phyloP scores from a whole-genome alignment of 2,329 filamentous ascomycete genomes.

The Davidsoniella neocaledoniae region DNA sequence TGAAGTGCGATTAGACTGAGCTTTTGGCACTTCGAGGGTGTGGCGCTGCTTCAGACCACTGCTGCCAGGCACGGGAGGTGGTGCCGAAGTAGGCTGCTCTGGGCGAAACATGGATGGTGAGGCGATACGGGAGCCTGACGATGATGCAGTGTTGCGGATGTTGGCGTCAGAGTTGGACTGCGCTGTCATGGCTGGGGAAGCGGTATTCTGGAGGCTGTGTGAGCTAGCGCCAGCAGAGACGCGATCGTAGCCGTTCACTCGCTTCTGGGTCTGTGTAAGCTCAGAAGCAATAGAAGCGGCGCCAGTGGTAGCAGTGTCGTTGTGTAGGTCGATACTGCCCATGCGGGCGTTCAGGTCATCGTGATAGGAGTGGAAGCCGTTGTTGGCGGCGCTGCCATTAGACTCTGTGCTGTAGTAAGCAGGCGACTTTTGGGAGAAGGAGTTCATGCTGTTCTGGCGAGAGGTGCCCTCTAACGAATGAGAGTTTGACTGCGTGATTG shows the following conservation, averaged over 20 bases:
- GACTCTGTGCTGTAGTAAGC: background rate
- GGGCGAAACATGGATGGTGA: constrained; percentile 4
- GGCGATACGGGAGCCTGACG: constrained; percentile 4
- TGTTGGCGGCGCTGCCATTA: background rate
- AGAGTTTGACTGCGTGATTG: background rate
- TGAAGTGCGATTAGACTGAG: constrained; percentile 47
- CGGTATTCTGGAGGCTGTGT: constrained; percentile 1
- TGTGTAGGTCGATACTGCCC: constrained; percentile 10
- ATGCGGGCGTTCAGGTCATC: constrained; percentile 10
- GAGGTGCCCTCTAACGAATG: constrained; percentile 7
- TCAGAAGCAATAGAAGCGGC: constrained; percentile 5
- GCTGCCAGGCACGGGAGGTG: constrained; percentile 17
- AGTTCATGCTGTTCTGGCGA: constrained; percentile 11
- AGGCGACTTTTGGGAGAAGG: constrained; percentile 1
- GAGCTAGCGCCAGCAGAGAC: constrained; percentile 4
- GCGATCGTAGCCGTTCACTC: constrained; percentile 5
- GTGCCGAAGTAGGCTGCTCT: constrained; percentile 10
- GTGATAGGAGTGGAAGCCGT: constrained; percentile 3
- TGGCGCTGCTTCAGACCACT: constrained; percentile 61
- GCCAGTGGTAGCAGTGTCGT: constrained; percentile 3
- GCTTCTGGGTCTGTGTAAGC: constrained; percentile 7
- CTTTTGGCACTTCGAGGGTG: constrained; percentile 72
- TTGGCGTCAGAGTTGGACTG: background rate
- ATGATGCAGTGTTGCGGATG: constrained; percentile 5
- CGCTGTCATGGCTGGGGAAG: background rate